These are phyloP conservation scores for Penicillium salamii DNA, from an alignment of 495 filamentous ascomycete species.

Conservation along the genomic window DNA sequence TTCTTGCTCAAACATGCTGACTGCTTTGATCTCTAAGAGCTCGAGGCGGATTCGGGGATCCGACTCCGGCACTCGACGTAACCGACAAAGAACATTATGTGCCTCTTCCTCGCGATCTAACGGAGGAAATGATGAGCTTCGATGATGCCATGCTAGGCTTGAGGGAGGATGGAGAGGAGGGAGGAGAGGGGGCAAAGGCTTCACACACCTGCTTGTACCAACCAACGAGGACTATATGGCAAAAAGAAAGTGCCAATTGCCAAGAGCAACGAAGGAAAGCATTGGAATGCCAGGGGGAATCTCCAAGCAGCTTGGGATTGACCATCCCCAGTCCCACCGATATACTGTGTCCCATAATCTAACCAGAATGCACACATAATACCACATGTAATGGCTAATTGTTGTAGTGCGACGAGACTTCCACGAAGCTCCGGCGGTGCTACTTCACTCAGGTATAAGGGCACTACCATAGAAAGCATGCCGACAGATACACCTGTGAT, in stretches of 20 bases:
- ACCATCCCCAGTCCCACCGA: conserved; percentile 26
- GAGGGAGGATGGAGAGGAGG: too few relatives aligned
- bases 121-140: neutral
- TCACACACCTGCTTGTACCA: conserved; percentile 16
- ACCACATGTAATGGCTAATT: conserved; percentile 33
- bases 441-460: conserved; percentile 6
- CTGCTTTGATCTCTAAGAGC: conserved; percentile 39
- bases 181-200: too few relatives aligned
- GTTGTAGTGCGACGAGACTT: conserved; percentile 6
- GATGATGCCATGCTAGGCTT: too few relatives aligned
- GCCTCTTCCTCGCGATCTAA: conserved; percentile 41
- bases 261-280: conserved; percentile 40
- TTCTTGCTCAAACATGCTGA: conserved; percentile 20
- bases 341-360: conserved; percentile 31
- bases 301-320: conserved; percentile 38
- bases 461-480: conserved; percentile 7
- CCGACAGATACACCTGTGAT: conserved; percentile 5
- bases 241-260: conserved; percentile 43
- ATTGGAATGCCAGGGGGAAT: conserved; percentile 48
- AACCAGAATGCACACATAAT: conserved; percentile 31
- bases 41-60: conserved; percentile 36
- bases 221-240: conserved; percentile 26
- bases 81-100: conserved; percentile 28
- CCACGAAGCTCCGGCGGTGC: conserved; percentile 2
- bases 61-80: conserved; percentile 40